These are phyloP conservation scores for Pyrenophora tritici-repentis DNA, from an alignment of 2,329 filamentous ascomycete species.

Conservation along the genomic window DNA sequence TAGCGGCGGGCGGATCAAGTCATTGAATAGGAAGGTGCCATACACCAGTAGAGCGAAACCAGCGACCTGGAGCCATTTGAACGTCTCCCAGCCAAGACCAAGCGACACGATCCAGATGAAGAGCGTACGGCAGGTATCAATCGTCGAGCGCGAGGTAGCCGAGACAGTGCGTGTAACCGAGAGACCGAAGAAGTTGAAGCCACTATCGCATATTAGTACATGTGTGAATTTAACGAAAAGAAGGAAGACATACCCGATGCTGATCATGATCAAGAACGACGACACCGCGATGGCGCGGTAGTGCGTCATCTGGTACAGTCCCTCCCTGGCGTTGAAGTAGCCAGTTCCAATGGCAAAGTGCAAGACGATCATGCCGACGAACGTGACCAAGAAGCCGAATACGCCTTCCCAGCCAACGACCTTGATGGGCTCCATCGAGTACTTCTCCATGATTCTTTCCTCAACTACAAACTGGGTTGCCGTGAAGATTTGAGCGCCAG, in stretches of 20 bases:
- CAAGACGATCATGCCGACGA: constrained; percentile 77
- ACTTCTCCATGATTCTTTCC: constrained; percentile 85
- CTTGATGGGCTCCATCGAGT: constrained; percentile 80
- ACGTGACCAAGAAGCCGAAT: constrained; percentile 83
- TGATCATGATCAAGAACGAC: constrained; percentile 92
- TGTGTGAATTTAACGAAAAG: constrained; percentile 1
- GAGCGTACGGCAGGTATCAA: constrained; percentile 94
- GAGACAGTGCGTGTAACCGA: constrained; percentile 88
- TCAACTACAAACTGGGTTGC: constrained; percentile 95
- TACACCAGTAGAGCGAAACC: constrained; percentile 92
- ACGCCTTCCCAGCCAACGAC: constrained; percentile 96
- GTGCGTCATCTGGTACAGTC: constrained; percentile 77
- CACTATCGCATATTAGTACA: constrained; percentile 57
- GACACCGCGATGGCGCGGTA: constrained; percentile 74
- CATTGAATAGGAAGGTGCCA: constrained; percentile 96
- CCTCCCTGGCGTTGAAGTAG: constrained; percentile 89
- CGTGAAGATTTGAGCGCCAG: constrained; percentile 93
- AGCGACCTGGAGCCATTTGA: constrained; percentile 93
- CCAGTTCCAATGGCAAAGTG: constrained; percentile 79
- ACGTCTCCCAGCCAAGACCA: constrained; percentile 91
- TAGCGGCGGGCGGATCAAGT: constrained; percentile 82
- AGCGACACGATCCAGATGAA: constrained; percentile 98
- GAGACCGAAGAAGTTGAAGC: constrained; percentile 98
- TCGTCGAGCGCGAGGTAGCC: constrained; percentile 91
- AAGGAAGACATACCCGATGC: constrained; percentile 75